Evolutionary conservation across 306 rosid genomes (phyloP).

Genomic region (Neltuma alba): DNA sequence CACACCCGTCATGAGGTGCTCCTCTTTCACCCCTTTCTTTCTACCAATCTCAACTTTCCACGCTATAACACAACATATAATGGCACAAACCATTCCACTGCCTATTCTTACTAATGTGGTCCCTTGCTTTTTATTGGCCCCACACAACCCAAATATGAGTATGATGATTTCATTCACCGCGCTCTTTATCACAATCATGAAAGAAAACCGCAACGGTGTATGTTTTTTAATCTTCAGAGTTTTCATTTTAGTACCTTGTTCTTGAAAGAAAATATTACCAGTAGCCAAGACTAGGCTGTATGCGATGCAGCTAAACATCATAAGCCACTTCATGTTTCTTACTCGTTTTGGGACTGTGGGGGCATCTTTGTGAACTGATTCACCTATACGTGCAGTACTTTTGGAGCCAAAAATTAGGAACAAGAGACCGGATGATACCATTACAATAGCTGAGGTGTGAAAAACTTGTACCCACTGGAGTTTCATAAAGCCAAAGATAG

Average conservation of each 20-base stretch:
- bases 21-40: neutral
- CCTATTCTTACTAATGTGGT: too few species aligned
- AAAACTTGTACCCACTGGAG: too few species aligned
- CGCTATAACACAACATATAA: too few species aligned
- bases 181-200: too few species aligned
- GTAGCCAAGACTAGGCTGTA: neutral
- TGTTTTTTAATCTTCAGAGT: too few species aligned
- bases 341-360: neutral
- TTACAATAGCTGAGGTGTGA: neutral
- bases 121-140: too few species aligned
- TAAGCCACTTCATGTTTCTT: neutral
- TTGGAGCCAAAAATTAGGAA: neutral
- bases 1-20: neutral
- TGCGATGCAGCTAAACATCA: neutral
- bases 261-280: neutral
- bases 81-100: too few species aligned
- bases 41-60: too few species aligned
- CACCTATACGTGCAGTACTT: neutral
- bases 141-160: too few species aligned
- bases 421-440: neutral
- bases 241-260: neutral
- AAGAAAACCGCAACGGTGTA: too few species aligned
- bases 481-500: too few species aligned
- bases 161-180: too few species aligned
- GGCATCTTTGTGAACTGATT: neutral